A percentile compares a stretch with the other conserved stretches of the same genome.
Conservation (phyloP, 139 green algal species). For the Chlorokybus atmophyticus region DNA sequence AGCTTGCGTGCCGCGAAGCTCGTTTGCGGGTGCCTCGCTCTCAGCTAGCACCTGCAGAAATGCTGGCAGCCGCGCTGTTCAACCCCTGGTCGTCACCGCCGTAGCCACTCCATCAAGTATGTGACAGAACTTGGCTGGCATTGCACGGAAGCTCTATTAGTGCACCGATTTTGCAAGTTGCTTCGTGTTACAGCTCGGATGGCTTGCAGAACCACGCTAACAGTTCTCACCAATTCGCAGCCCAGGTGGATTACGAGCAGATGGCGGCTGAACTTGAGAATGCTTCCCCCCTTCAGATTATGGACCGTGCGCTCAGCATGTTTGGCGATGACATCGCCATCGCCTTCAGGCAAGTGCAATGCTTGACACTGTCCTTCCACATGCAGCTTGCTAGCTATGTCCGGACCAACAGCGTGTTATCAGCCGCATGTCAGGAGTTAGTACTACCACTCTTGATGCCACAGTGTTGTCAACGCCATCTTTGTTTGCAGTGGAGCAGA, state of each 20-base stretch:
- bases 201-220: too few species aligned
- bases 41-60: too few species aligned
- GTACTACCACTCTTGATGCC: not conserved
- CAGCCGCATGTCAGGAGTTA: not conserved
- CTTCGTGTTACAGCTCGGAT: too few species aligned
- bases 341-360: slow-evolving; percentile 53
- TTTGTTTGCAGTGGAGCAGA: slow-evolving; percentile 49
- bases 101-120: too few species aligned
- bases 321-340: slow-evolving; percentile 82
- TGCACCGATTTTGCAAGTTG: too few species aligned
- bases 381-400: not conserved
- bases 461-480: not conserved
- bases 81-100: too few species aligned
- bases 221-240: too few species aligned
- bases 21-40: too few species aligned
- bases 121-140: too few species aligned
- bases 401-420: not conserved
- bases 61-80: too few species aligned
- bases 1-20: too few species aligned
- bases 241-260: slow-evolving; percentile 6
- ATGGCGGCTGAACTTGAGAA: slow-evolving; percentile 8
- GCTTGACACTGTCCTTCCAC: not conserved
- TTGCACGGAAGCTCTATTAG: too few species aligned
- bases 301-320: slow-evolving; percentile 80
- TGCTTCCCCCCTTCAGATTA: slow-evolving; percentile 66